Base-by-base conservation (phyloP, 164 flowering plant species). In the Nymphaea colorata region DNA sequence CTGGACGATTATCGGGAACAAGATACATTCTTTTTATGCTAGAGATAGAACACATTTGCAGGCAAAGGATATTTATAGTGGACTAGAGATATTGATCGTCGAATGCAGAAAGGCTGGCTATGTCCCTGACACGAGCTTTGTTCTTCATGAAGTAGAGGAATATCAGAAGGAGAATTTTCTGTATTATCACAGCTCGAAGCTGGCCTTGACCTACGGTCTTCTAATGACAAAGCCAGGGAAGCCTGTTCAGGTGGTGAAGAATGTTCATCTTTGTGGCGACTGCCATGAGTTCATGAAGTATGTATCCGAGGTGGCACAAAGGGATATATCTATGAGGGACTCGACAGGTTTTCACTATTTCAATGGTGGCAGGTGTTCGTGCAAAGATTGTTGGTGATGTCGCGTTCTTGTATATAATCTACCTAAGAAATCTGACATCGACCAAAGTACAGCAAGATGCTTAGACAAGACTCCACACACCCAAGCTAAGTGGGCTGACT, bases 141-240 rank as follows among this genome's bases (percentile, higher is more conserved):
- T 91, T 62, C 93, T 91, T 68, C 98, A 94, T 63, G 99, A 91
- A 70, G 93, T 87, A 14, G 99, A 86, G 72, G 97, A 94, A 73
- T 81, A 81, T 75, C 93, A 91, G 70, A 94, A 94, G 83, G 82
- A 76, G 75, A 81, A 86, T 61, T 94, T 94, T 75, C 69, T 94
- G 80, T 80, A 80, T 72, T 83, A 82, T 74, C 99, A 91, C 73
- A 88, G 97, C 72, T 89, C 88, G 64, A 94, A 94, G 76, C 73
- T 94, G 45, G 97, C 96, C 10, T 86, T 81, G 59, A 80, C 96
- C 0, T 90, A 77, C 60, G 96, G 92, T 65, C 81, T 94, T 64
- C 73, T 94, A 65, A 77, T 64, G 83, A 82, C 81, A 5, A 61
- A 51, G 62, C 81, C 74, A 2, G 85, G 91, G 63, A 81, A 76